These are phyloP conservation scores for Bombardia bombarda DNA, from an alignment of 495 filamentous ascomycete genomes.

Conservation along the genomic window DNA sequence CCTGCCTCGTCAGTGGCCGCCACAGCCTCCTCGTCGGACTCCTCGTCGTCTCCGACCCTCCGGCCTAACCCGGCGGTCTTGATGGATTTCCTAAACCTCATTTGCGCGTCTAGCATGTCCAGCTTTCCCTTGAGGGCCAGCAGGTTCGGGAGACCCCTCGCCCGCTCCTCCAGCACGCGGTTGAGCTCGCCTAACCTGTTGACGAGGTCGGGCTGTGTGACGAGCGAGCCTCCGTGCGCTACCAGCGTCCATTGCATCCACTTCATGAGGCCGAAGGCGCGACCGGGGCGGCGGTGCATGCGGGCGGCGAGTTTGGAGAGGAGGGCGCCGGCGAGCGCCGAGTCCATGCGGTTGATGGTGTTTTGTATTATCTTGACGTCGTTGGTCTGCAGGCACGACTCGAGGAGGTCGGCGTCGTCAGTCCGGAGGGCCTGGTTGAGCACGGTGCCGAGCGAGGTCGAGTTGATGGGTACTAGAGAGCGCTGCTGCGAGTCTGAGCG, in stretches of 20 bases:
- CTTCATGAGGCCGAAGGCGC: conserved; percentile 82
- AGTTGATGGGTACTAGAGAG: conserved; percentile 47
- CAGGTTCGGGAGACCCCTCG: conserved; percentile 70
- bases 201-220: conserved; percentile 69
- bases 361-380: conserved; percentile 68
- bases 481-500: conserved; percentile 35
- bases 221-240: conserved; percentile 85
- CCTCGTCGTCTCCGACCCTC: conserved; percentile 50
- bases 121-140: conserved; percentile 87
- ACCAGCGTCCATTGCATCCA: conserved; percentile 98
- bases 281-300: conserved; percentile 77
- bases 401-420: conserved; percentile 78
- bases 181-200: conserved; percentile 68
- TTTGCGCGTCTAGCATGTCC: conserved; percentile 82
- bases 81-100: conserved; percentile 64
- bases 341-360: conserved; percentile 85
- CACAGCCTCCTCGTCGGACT: conserved; percentile 76
- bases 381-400: conserved; percentile 78
- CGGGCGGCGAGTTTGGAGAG: conserved; percentile 80
- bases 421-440: conserved; percentile 88
- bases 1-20: conserved; percentile 43
- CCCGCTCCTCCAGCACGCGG: conserved; percentile 77
- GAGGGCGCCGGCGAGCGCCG: conserved; percentile 65
- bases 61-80: conserved; percentile 26
- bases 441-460: conserved; percentile 77